A percentile compares a stretch with the other conserved stretches of the same genome.
These are phyloP conservation scores for Fusarium luffae DNA, from an alignment of 2,329 filamentous ascomycete genomes.

Conservation along the genomic window DNA sequence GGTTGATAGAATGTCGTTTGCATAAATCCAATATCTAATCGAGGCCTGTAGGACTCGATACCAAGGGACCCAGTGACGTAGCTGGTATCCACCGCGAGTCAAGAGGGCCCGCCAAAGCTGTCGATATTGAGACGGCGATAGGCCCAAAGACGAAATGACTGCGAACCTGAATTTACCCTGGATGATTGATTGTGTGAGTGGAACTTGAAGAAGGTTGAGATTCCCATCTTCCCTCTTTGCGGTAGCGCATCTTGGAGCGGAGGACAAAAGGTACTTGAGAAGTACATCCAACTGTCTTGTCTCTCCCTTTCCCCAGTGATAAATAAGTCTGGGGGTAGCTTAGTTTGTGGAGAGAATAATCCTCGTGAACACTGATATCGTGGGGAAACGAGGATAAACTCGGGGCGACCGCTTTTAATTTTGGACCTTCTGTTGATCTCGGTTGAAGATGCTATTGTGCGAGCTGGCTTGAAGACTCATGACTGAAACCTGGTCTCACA, in stretches of 20 bases:
- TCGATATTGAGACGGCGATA: slow-evolving; percentile 36
- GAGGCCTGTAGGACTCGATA: background rate
- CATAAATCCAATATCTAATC: background rate
- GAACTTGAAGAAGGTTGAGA: slow-evolving; percentile 23
- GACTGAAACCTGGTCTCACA: background rate
- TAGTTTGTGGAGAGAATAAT: slow-evolving; percentile 20
- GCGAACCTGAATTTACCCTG: slow-evolving; percentile 26
- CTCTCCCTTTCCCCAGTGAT: background rate
- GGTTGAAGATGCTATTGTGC: background rate
- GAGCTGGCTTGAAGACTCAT: background rate
- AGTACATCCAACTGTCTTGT: slow-evolving; percentile 18
- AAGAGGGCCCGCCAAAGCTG: slow-evolving; percentile 28
- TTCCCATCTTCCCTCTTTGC: slow-evolving; percentile 26
- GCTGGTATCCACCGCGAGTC: slow-evolving; percentile 26
- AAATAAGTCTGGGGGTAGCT: slow-evolving; percentile 13
- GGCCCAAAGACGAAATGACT: slow-evolving; percentile 23
- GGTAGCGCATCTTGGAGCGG: slow-evolving; percentile 21
- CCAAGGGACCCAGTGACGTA: slow-evolving; percentile 37
- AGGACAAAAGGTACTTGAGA: slow-evolving; percentile 26
- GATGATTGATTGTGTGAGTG: slow-evolving; percentile 28
- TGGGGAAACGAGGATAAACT: slow-evolving; percentile 24
- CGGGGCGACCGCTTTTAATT: slow-evolving; percentile 14
- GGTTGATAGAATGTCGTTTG: background rate
- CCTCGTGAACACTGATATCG: slow-evolving; percentile 23
- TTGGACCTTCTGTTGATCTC: slow-evolving; percentile 13